Percentiles rank a stretch among this genome's conserved stretches.
phyloP scores from a whole-genome alignment of 495 filamentous ascomycete species.

The Bacidia rubella region DNA sequence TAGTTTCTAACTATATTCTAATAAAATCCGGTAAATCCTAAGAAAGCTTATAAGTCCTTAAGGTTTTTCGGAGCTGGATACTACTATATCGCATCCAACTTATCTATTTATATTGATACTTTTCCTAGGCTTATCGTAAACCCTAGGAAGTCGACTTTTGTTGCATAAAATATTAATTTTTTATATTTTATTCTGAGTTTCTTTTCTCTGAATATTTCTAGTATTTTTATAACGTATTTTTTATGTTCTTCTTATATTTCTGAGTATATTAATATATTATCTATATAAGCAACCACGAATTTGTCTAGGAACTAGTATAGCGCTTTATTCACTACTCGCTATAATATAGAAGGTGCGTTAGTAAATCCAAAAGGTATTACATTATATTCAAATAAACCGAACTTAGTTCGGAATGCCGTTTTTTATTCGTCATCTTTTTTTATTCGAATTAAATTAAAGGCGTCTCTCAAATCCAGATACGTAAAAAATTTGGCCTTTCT shows the following conservation, averaged over 20 bases:
- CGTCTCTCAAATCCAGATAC: slow-evolving; percentile 15
- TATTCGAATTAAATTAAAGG: slow-evolving; percentile 14
- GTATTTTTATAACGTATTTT: slow-evolving; percentile 14
- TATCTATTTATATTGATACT: slow-evolving; percentile 15
- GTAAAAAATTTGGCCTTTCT: slow-evolving; percentile 10
- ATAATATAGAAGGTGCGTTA: slow-evolving; percentile 16
- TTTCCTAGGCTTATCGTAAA: slow-evolving; percentile 17
- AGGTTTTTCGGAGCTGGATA: slow-evolving; percentile 16
- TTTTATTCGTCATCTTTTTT: slow-evolving; percentile 16
- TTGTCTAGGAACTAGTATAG: slow-evolving; percentile 18
- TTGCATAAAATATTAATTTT: slow-evolving; percentile 24
- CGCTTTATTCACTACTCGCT: slow-evolving; percentile 23
- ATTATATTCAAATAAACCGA: slow-evolving; percentile 15
- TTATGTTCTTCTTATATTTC: slow-evolving; percentile 12
- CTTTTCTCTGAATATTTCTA: slow-evolving; percentile 10
- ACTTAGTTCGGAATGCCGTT: slow-evolving; percentile 6
- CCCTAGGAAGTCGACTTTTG: slow-evolving; percentile 16
- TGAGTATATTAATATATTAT: slow-evolving; percentile 20
- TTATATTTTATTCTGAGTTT: slow-evolving; percentile 13
- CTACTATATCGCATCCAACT: slow-evolving; percentile 8
- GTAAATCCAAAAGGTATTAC: slow-evolving; percentile 26
- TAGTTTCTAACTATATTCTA: slow-evolving; percentile 20
- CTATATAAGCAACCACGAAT: slow-evolving; percentile 19
- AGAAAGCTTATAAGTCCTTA: slow-evolving; percentile 16
- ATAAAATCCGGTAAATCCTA: slow-evolving; percentile 26